These are phyloP conservation scores for Rhipidocladum racemiflorum DNA, from an alignment of 176 grass and related monocot species.

Conservation along the genomic window DNA sequence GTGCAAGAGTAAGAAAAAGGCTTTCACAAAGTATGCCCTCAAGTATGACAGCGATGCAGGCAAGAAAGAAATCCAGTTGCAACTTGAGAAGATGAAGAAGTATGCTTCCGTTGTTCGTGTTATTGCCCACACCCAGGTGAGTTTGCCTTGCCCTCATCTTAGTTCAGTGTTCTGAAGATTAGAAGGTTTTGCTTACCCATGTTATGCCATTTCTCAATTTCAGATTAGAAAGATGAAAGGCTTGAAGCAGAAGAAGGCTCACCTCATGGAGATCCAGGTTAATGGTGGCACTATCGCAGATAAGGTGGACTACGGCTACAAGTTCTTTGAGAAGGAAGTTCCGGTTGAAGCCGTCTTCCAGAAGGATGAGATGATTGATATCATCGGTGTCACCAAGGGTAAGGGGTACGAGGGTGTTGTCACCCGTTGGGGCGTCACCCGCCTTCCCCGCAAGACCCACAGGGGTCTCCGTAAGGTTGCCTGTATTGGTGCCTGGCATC, in stretches of 20 bases:
- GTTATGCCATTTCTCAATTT: slow-evolving; percentile 3
- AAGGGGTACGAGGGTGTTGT: slow-evolving; percentile 98
- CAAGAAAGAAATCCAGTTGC: slow-evolving; percentile 81
- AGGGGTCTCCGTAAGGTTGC: slow-evolving; percentile 96
- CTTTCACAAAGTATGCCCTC: slow-evolving; percentile 79
- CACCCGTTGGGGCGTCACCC: slow-evolving; percentile 95
- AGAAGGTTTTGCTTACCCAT: not conserved
- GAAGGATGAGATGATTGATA: slow-evolving; percentile 96
- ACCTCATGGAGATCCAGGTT: slow-evolving; percentile 96
- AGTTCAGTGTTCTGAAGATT: not conserved
- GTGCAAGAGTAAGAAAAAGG: slow-evolving; percentile 99
- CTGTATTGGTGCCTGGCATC: slow-evolving; percentile 98
- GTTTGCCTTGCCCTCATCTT: not conserved
- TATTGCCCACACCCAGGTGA: slow-evolving; percentile 86
- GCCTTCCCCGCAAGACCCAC: slow-evolving; percentile 96
- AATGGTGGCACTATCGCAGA: slow-evolving; percentile 85
- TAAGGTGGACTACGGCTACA: slow-evolving; percentile 87
- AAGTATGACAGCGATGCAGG: slow-evolving; percentile 79
- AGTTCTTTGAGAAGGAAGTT: slow-evolving; percentile 87
- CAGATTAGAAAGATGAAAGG: slow-evolving; percentile 99
- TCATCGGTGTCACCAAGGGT: slow-evolving; percentile 96
- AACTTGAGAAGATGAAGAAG: slow-evolving; percentile 98
- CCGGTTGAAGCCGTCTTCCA: slow-evolving; percentile 83
- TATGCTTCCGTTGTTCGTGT: slow-evolving; percentile 81
- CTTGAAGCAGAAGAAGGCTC: slow-evolving; percentile 96